A percentile compares a stretch with the other conserved stretches of the same genome.
These are phyloP conservation scores for Mycena leptocephala DNA, from an alignment of 768 basidiomycete genomes.

Conservation along the genomic window DNA sequence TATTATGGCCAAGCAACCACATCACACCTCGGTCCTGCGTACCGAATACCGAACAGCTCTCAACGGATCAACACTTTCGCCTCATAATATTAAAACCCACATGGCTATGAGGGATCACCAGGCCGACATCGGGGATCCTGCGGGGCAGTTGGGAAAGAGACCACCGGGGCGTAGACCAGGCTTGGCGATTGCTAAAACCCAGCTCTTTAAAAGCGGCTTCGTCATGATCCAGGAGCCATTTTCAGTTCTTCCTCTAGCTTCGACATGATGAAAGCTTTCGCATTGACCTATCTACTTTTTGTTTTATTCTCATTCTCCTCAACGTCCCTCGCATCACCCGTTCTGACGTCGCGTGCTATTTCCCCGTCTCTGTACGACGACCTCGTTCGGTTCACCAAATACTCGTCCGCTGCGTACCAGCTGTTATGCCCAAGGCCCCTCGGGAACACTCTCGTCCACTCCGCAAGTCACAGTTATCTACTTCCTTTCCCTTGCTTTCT, in stretches of 20 bases:
- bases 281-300: neutral
- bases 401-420: slow-evolving; percentile 60
- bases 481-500: neutral
- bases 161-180: too few species aligned
- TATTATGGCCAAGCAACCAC: neutral
- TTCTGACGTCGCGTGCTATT: neutral
- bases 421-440: slow-evolving; percentile 55
- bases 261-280: slow-evolving; percentile 7
- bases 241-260: neutral
- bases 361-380: slow-evolving; percentile 47
- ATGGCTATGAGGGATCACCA: too few species aligned
- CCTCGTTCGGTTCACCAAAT: slow-evolving; percentile 58
- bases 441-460: slow-evolving; percentile 53
- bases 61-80: too few species aligned
- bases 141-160: too few species aligned
- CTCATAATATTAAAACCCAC: too few species aligned
- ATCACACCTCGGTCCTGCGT: neutral
- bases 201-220: neutral
- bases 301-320: neutral
- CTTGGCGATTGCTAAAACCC: too few species aligned
- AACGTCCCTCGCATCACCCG: neutral
- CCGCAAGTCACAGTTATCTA: slow-evolving; percentile 39
- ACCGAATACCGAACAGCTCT: neutral
- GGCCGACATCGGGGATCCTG: too few species aligned
- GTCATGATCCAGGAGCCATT: neutral